Percentiles rank a stretch among this genome's conserved stretches.
Conservation (phyloP, 169 alveolate species). For the Plasmodium relictum region DNA sequence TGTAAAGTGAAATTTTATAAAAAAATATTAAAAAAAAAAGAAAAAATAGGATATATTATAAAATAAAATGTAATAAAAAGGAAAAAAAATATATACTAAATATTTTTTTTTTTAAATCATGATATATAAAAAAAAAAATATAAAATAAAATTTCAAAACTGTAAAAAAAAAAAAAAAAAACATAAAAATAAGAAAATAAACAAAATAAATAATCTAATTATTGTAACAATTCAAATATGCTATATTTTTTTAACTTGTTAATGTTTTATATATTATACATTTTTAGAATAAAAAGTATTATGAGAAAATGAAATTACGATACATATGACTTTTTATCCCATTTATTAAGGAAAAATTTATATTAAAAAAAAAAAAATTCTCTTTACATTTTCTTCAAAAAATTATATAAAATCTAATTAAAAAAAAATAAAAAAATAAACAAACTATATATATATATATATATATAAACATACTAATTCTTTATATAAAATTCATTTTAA, state of each 20-base stretch:
- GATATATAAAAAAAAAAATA: background rate
- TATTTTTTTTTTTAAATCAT: background rate
- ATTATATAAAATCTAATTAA: conserved; percentile 31
- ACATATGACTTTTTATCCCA: too few relatives aligned
- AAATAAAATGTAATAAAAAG: background rate
- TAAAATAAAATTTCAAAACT: background rate
- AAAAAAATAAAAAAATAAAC: background rate
- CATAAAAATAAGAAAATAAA: background rate
- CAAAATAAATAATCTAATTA: background rate
- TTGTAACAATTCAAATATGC: background rate
- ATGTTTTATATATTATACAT: too few relatives aligned
- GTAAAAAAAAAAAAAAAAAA: background rate
- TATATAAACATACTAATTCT: background rate
- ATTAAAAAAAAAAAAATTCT: conserved; percentile 11
- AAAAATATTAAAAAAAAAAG: background rate
- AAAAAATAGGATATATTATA: background rate
- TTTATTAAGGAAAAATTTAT: too few relatives aligned
- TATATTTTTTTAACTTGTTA: background rate
- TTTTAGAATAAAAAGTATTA: too few relatives aligned
- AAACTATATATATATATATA: too few relatives aligned
- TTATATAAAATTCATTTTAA: background rate
- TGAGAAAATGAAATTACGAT: too few relatives aligned
- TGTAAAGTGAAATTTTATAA: background rate
- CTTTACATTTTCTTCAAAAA: conserved; percentile 4
- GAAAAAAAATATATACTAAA: too few relatives aligned